A percentile compares a stretch with the other conserved stretches of the same genome.
Evolutionary conservation across 75 land plant species (phyloP).

Genomic region (Azolla pinnata): DNA sequence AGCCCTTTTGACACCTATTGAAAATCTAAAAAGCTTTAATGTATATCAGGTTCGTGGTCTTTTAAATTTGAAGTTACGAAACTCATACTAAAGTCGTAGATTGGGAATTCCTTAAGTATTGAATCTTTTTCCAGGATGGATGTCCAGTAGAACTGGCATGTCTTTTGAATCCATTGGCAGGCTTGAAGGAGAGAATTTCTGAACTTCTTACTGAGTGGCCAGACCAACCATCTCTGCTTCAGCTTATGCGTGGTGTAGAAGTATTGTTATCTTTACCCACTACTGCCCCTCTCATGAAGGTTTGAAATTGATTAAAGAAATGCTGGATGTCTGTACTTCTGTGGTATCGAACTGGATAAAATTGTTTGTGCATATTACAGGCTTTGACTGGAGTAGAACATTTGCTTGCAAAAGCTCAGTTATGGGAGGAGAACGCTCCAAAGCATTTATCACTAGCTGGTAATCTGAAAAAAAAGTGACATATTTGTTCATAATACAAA

Average conservation of each 20-base stretch:
- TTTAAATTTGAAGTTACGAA: neutral
- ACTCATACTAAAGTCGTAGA: no score
- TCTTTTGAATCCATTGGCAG: neutral
- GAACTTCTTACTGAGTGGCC: neutral
- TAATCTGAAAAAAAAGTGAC: conserved; percentile 5
- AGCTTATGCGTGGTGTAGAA: neutral
- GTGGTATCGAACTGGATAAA: no score
- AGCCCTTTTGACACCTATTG: neutral
- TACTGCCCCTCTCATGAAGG: conserved; percentile 6
- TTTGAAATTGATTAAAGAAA: neutral
- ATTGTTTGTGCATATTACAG: no score
- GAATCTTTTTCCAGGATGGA: neutral
- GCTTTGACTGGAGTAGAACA: conserved; percentile 65
- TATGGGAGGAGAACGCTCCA: conserved; percentile 56
- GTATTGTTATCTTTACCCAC: neutral
- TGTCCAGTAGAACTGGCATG: neutral
- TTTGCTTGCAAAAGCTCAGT: conserved; percentile 36
- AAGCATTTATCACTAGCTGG: conserved; percentile 47
- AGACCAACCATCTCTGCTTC: neutral
- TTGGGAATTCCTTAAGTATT: no score
- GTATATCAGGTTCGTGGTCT: neutral
- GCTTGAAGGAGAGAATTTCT: neutral
- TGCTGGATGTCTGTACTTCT: no score
- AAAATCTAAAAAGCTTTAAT: neutral
- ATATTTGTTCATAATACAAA: neutral